Percentiles rank a stretch among this genome's conserved stretches.
Conservation (phyloP, 2,329 filamentous ascomycete genomes). For the Zarea fungicola region DNA sequence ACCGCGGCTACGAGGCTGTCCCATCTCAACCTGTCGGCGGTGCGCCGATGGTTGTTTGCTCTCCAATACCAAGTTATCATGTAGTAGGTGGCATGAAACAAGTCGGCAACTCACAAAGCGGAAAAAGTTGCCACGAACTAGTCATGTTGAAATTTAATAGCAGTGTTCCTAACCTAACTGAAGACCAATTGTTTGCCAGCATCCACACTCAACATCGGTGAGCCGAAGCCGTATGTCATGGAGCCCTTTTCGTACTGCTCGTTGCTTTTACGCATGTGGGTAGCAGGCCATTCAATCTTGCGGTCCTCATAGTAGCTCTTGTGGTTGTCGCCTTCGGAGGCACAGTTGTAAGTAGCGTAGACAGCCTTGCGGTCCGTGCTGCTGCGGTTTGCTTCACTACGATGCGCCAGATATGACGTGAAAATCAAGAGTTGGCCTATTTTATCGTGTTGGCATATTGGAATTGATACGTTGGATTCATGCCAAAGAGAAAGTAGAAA, state of each 20-base stretch:
- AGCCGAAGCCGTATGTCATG: constrained; percentile 16
- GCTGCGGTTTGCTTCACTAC: constrained; percentile 16
- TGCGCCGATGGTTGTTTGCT: background rate
- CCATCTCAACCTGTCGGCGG: too few species aligned
- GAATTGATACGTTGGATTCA: background rate
- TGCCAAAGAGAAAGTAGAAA: background rate
- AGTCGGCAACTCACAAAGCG: too few species aligned
- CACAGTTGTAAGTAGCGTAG: constrained; percentile 19
- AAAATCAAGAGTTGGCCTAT: constrained; percentile 17
- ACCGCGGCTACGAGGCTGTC: too few species aligned
- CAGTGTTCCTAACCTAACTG: constrained; percentile 5
- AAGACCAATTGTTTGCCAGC: constrained; percentile 17
- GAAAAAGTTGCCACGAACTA: too few species aligned
- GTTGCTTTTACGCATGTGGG: constrained; percentile 18
- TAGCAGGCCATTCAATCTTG: constrained; percentile 17
- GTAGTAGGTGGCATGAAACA: too few species aligned
- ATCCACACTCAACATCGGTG: constrained; percentile 18
- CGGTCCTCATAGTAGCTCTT: constrained; percentile 18
- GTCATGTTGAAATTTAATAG: too few species aligned
- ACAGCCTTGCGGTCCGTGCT: constrained; percentile 16
- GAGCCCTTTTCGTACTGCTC: constrained; percentile 15
- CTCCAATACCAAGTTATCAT: too few species aligned
- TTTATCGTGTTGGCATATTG: background rate
- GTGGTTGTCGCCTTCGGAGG: constrained; percentile 17
- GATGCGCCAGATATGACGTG: constrained; percentile 17